Conservation (phyloP, 192 early-diverging fungal genomes). For the Pilobolus umbonatus region DNA sequence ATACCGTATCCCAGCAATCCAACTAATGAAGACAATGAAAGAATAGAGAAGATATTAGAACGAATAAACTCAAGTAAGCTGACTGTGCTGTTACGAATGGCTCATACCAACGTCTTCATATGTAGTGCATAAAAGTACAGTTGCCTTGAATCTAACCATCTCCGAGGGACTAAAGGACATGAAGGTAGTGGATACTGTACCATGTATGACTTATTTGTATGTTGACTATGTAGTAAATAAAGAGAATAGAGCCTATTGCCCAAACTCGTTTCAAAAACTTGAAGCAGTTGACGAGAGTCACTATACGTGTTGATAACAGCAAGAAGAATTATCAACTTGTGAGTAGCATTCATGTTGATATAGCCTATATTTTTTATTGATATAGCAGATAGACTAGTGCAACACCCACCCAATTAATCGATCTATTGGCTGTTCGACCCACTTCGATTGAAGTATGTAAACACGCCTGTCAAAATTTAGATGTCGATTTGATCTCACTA, state of each 20-base stretch:
- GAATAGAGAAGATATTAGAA: slow-evolving; percentile 40
- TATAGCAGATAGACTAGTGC: slow-evolving; percentile 29
- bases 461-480: slow-evolving; percentile 57
- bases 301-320: slow-evolving; percentile 1
- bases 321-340: slow-evolving; percentile 21
- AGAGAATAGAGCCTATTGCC: background rate
- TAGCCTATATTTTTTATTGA: slow-evolving; percentile 12
- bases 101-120: background rate
- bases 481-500: slow-evolving; percentile 80
- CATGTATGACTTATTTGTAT: background rate
- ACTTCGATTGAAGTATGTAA: slow-evolving; percentile 68
- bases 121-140: slow-evolving; percentile 2
- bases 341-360: background rate
- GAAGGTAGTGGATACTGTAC: background rate
- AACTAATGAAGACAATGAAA: slow-evolving; percentile 31
- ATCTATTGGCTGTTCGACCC: slow-evolving; percentile 74
- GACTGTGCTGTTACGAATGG: background rate
- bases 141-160: slow-evolving; percentile 8
- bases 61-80: slow-evolving; percentile 43
- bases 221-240: background rate
- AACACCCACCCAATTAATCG: slow-evolving; percentile 30
- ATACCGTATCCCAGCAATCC: slow-evolving; percentile 37
- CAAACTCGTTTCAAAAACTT: slow-evolving; percentile 4
- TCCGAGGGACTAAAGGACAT: background rate
- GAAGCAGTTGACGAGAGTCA: slow-evolving; percentile 13